These are phyloP conservation scores for Podospora anserina DNA, from an alignment of 495 filamentous ascomycete species.

Conservation along the genomic window DNA sequence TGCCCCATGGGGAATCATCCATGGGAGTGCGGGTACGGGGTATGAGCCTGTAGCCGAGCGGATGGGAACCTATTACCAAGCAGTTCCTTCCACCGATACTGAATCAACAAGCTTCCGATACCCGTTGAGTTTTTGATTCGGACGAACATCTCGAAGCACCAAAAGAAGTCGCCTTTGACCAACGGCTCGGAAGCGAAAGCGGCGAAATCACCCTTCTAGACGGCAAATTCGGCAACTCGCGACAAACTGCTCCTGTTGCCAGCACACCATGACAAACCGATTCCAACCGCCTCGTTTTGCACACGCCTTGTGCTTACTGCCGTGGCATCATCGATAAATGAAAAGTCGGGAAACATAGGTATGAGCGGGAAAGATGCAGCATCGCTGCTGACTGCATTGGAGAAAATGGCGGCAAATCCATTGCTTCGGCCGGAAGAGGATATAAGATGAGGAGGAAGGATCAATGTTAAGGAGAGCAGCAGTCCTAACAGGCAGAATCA, in stretches of 20 bases:
- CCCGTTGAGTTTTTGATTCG: not conserved
- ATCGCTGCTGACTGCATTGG: not conserved
- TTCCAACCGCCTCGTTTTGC: not conserved
- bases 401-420: not conserved
- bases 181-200: conserved; percentile 1
- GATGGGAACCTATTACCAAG: not conserved
- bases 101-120: not conserved
- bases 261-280: not conserved
- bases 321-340: not conserved
- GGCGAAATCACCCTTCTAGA: not conserved
- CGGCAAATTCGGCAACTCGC: not conserved
- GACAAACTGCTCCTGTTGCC: not conserved
- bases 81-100: not conserved
- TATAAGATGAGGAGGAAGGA: not conserved
- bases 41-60: too few relatives aligned
- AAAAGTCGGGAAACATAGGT: not conserved
- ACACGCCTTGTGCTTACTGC: not conserved
- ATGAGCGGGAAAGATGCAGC: not conserved
- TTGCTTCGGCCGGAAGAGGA: not conserved
- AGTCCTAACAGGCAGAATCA: not conserved
- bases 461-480: not conserved
- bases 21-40: not conserved
- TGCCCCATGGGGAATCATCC: not conserved
- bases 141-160: not conserved
- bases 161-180: not conserved